Percentiles rank a stretch among this genome's conserved stretches.
Evolutionary conservation across 441 rosid genomes (phyloP).

Genomic region (Bocquillonia castaneifolia): DNA sequence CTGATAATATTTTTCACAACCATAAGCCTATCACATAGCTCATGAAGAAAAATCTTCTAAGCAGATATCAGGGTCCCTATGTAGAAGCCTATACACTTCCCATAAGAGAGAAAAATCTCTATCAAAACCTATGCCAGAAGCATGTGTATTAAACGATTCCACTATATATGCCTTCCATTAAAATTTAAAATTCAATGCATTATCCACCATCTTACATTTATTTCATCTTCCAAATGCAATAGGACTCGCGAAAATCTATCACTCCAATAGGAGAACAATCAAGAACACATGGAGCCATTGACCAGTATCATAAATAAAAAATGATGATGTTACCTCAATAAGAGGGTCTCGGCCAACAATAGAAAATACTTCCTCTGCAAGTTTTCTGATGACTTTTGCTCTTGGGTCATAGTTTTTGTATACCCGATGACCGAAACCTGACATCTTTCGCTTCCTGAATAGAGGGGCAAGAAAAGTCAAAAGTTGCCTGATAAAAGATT

Average conservation of each 20-base stretch:
- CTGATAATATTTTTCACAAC: neutral
- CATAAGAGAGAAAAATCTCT: neutral
- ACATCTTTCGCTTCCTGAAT: conserved; percentile 88
- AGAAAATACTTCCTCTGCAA: conserved; percentile 95
- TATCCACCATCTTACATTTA: neutral
- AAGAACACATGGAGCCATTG: neutral
- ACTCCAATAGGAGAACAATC: neutral
- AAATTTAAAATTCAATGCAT: neutral
- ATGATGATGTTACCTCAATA: conserved; percentile 59
- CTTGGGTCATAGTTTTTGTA: conserved; percentile 98
- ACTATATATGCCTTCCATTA: neutral
- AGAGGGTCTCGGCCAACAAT: conserved; percentile 98
- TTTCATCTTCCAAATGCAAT: neutral
- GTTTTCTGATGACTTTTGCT: conserved; percentile 81
- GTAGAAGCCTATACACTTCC: no score
- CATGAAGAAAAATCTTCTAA: neutral
- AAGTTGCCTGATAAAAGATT: neutral
- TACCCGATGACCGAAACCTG: conserved; percentile 97
- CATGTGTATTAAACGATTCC: neutral
- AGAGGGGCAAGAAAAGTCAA: conserved; percentile 4
- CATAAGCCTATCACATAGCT: neutral
- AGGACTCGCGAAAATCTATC: neutral
- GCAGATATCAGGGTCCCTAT: neutral
- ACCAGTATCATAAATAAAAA: neutral
- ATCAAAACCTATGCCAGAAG: neutral